Evolutionary conservation across 495 filamentous ascomycete genomes (phyloP).

Genomic region (Tuber microsphaerosporum): DNA sequence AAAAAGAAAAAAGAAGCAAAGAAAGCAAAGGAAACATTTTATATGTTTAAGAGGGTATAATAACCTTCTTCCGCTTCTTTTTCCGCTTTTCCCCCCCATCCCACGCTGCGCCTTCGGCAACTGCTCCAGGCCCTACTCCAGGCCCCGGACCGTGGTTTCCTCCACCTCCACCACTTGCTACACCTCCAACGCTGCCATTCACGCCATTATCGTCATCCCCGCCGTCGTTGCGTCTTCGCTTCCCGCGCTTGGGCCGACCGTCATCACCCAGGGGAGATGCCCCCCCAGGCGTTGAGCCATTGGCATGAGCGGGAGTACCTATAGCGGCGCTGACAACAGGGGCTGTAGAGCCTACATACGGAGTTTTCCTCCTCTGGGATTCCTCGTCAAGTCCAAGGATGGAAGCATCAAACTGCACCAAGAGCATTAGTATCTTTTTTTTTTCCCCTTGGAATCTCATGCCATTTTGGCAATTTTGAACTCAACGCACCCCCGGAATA

Average conservation of each 20-base stretch:
- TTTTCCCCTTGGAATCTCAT: not conserved
- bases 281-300: conserved; percentile 42
- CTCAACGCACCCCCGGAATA: conserved; percentile 40
- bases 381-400: conserved; percentile 56
- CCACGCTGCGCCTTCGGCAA: conserved; percentile 40
- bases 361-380: conserved; percentile 38
- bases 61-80: conserved; percentile 44
- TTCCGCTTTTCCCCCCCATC: conserved; percentile 38
- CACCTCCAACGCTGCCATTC: conserved; percentile 31
- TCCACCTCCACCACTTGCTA: conserved; percentile 25
- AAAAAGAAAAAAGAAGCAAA: conserved; percentile 12
- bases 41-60: conserved; percentile 17
- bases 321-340: conserved; percentile 25
- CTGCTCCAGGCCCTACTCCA: conserved; percentile 11
- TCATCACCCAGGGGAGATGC: conserved; percentile 43
- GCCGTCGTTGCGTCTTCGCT: conserved; percentile 60
- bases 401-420: conserved; percentile 39
- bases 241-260: conserved; percentile 53
- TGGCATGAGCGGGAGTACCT: conserved; percentile 31
- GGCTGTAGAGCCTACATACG: conserved; percentile 22
- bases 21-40: conserved; percentile 8
- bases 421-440: conserved; percentile 9
- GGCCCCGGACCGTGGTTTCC: not conserved
- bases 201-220: conserved; percentile 49
- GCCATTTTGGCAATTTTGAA: not conserved